Evolutionary conservation across 148 eudicot genomes (phyloP), one percentile per base, ranked within the genome.

Genomic region (Persicaria tinctoria): DNA sequence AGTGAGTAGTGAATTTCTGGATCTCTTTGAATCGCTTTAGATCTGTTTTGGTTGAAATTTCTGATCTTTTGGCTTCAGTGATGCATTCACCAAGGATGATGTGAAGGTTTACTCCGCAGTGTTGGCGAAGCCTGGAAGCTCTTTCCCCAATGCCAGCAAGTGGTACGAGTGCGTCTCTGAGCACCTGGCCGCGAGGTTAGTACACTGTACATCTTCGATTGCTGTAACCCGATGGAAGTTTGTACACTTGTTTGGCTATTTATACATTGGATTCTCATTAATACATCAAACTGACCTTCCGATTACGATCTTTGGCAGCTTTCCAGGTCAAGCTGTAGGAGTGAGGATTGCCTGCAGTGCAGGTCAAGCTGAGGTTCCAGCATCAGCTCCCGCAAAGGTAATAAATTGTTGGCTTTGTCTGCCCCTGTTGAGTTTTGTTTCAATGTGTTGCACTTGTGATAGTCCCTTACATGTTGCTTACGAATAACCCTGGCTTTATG

Each of bases 271-370:
- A 32, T 32, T 1, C 41, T 32, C 41, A 32, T 32, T 32, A 32
- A 32, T 32, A 1, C 38, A 32, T 32, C 38, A 32, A 32, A 32
- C 41, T 32, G 41, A 32, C 2, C 1, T 32, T 32, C 41, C 41
- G 41, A 32, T 32, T 32, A 32, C 41, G 63, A 12, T 51, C 27
- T 51, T 66, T 73, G 74, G 73, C 73, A 93, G 98, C 82, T 93
- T 93, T 74, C 98, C 98, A 54, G 98, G 98, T 27, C 88, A 88
- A 78, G 92, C 97, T 80, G 88, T 79, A 68, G 97, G 99, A 32
- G 97, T 92, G 82, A 84, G 85, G 46, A 68, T 90, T 46, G 86
- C 83, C 10, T 23, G 78, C 56, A 77, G 81, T 71, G 83, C 82
- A 51, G 78, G 81, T 74, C 74, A 83, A 23, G 79, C 80, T 14